Evolutionary conservation across 192 early-diverging fungal species (phyloP).

Genomic region (Coemansia sp.): DNA sequence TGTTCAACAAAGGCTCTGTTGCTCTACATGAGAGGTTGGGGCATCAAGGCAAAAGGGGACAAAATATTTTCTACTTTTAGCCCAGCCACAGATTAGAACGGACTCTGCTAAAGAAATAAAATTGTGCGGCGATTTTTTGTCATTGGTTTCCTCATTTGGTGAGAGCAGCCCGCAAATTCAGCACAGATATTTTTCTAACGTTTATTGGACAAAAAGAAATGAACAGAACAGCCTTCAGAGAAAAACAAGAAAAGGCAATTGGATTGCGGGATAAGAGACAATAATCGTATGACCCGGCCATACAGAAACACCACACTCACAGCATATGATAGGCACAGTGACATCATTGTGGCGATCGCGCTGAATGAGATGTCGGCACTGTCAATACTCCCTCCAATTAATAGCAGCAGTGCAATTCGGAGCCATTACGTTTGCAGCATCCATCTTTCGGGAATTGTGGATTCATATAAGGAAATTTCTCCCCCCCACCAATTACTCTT

Average conservation of each 20-base stretch:
- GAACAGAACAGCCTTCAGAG: neutral
- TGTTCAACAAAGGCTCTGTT: too few species aligned
- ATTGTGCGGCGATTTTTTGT: neutral
- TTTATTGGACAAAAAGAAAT: too few species aligned
- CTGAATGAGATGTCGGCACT: neutral
- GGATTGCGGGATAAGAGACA: neutral
- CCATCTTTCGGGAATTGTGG: too few species aligned
- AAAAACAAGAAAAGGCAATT: too few species aligned
- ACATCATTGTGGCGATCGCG: constrained; percentile 1
- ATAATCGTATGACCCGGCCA: too few species aligned
- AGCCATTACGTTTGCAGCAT: too few species aligned
- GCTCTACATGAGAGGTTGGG: too few species aligned
- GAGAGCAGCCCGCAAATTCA: too few species aligned
- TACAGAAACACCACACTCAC: too few species aligned
- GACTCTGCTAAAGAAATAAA: too few species aligned
- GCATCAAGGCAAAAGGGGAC: too few species aligned
- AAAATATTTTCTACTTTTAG: neutral
- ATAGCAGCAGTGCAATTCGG: neutral
- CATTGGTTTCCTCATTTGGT: neutral
- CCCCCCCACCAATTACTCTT: neutral
- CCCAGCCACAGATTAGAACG: neutral
- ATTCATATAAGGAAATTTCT: neutral
- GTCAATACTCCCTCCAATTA: neutral
- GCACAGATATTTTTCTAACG: too few species aligned
- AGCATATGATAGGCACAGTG: neutral